These are phyloP conservation scores for Ceratobasidium sp. DNA, from an alignment of 1,284 basidiomycete genomes.

Conservation along the genomic window DNA sequence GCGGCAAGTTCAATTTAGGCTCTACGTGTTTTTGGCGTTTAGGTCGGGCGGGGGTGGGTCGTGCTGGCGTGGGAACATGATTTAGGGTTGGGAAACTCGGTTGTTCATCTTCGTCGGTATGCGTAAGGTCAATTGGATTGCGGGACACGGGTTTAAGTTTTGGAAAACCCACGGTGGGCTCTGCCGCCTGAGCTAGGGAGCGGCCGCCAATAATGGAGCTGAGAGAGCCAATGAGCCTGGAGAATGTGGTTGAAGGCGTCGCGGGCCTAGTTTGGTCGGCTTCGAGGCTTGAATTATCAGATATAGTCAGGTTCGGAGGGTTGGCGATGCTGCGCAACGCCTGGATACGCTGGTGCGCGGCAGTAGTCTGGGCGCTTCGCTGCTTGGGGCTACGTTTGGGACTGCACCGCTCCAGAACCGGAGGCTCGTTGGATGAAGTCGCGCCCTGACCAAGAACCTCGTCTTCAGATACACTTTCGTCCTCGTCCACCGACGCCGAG, in stretches of 20 bases:
- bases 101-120: conserved; percentile 20
- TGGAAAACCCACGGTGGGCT: conserved; percentile 8
- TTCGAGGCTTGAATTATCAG: not conserved
- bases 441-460: not conserved
- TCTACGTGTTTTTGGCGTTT: conserved; percentile 36
- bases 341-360: conserved; percentile 2
- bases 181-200: not conserved
- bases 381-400: not conserved
- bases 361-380: not conserved
- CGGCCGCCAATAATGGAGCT: conserved; percentile 23
- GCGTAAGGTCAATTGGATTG: conserved; percentile 20
- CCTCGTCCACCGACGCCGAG: not conserved
- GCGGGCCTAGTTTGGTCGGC: not conserved
- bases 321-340: not conserved
- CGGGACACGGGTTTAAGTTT: conserved; percentile 28
- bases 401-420: not conserved
- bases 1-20: conserved; percentile 11
- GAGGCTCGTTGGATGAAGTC: not conserved
- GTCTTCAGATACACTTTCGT: not conserved
- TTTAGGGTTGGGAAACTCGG: conserved; percentile 21
- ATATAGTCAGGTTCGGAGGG: not conserved
- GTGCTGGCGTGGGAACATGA: conserved; percentile 26
- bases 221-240: conserved; percentile 26
- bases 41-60: conserved; percentile 22
- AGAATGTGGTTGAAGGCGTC: conserved; percentile 11